Base-by-base conservation (phyloP, 2,329 filamentous ascomycete species). In the Ophiostoma angusticollis region DNA sequence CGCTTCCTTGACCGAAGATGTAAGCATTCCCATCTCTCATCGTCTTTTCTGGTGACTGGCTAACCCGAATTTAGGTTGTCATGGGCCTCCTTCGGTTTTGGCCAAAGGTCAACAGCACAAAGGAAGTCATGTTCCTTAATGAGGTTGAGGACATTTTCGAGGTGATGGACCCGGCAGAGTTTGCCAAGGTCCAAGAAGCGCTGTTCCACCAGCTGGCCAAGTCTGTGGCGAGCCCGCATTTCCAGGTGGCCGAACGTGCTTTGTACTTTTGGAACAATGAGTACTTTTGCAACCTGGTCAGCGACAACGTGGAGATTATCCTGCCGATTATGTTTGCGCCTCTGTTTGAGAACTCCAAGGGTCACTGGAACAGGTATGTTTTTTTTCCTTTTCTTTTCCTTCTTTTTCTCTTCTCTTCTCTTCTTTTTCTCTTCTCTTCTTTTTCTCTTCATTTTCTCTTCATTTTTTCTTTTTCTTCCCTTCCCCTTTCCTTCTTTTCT, bases 201-300 rank as follows among this genome's bases (percentile, higher is more conserved):
- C 66, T 98, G 28, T 98, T 98, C 69, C 86, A 94, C 52, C 91
- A 98, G 58, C 70, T 98, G 48, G 87, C 91, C 48, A 98, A 96
- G 61, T 96, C 91, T 3, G 91, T 98, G 30, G 89, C 91, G 35
- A 98, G 91, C 57, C 91, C 91, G 35, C 91, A 98, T 61, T 98
- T 98, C 66, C 91, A 98, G 68, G 91, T 98, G 42, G 91, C 91
- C 14, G 91, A 98, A 64, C 78, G 91, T 49, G 91, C 91, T 5
- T 71, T 98, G 21, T 98, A 98, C 64, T 98, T 98, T 67, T 98
- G 91, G 91, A 98, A 98, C 69, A 98, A 98, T 56, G 91, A 98
- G 60, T 98, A 98, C 60, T 98, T 98, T 64, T 98, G 91, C 69
- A 98, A 96, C 56, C 70, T 98, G 43, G 91, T 98, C 50, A 95